These are phyloP conservation scores for Cucurbita maxima DNA, from an alignment of 306 rosid genomes.

Conservation along the genomic window DNA sequence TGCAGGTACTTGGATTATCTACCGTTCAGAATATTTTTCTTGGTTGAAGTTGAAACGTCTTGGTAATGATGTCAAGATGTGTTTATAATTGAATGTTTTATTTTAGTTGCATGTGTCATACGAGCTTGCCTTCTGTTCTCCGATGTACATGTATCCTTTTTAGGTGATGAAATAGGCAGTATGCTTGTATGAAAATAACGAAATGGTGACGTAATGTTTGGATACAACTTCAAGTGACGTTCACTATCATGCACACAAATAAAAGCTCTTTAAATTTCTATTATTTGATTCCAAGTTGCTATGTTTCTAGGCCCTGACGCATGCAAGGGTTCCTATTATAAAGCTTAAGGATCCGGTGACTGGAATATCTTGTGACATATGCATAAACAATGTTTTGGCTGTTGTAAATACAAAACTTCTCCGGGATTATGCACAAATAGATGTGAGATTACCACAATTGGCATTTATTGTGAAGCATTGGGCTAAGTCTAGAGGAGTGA, in stretches of 20 bases:
- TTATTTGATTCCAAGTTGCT: background rate
- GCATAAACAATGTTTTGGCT: slow-evolving; percentile 89
- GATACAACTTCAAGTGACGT: background rate
- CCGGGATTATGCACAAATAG: slow-evolving; percentile 65
- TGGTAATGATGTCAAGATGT: background rate
- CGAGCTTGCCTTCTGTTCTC: background rate
- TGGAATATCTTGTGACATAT: slow-evolving; percentile 87
- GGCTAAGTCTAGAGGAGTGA: slow-evolving; percentile 98
- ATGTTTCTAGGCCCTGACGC: slow-evolving; percentile 77
- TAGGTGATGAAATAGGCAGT: background rate
- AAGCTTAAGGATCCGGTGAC: slow-evolving; percentile 93
- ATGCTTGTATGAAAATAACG: background rate
- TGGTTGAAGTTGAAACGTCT: background rate
- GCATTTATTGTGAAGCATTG: slow-evolving; percentile 88
- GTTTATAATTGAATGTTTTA: background rate
- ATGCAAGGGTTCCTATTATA: slow-evolving; percentile 94
- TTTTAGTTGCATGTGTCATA: background rate
- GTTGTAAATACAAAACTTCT: slow-evolving; percentile 92
- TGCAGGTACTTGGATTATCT: slow-evolving; percentile 50
- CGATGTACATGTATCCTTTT: background rate
- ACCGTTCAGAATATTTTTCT: slow-evolving; percentile 1
- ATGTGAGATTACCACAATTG: slow-evolving; percentile 59
- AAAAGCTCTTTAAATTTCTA: background rate
- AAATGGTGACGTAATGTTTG: background rate
- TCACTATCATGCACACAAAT: background rate